phyloP scores from a whole-genome alignment of 352 stramenopile genomes.

The Pythium folliculosum region DNA sequence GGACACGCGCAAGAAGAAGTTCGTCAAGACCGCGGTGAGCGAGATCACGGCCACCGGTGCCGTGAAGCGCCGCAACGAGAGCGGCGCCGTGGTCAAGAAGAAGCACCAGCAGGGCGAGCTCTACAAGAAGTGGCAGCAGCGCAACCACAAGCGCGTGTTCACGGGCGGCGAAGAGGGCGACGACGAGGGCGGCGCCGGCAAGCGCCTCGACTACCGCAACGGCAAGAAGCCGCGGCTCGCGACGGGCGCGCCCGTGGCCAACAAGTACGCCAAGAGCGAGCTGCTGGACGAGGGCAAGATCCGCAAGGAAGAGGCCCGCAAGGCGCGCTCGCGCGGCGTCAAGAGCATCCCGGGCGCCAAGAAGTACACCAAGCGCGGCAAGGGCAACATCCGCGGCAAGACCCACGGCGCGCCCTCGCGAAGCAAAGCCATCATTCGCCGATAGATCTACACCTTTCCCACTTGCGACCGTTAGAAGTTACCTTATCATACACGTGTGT shows the following conservation, averaged over 20 bases:
- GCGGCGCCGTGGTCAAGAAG: slow-evolving; percentile 76
- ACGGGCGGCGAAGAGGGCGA: slow-evolving; percentile 74
- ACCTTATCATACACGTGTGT: slow-evolving; percentile 1
- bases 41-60: slow-evolving; percentile 85
- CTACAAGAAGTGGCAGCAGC: slow-evolving; percentile 95
- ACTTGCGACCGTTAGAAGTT: not conserved
- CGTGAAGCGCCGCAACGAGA: slow-evolving; percentile 87
- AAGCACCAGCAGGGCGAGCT: slow-evolving; percentile 90
- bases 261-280: slow-evolving; percentile 82
- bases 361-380: slow-evolving; percentile 54
- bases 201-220: slow-evolving; percentile 77
- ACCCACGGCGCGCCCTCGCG: slow-evolving; percentile 76
- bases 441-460: slow-evolving; percentile 19
- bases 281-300: slow-evolving; percentile 78
- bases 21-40: slow-evolving; percentile 91
- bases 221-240: slow-evolving; percentile 68
- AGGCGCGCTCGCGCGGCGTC: slow-evolving; percentile 76
- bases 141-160: slow-evolving; percentile 83
- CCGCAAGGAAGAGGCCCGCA: slow-evolving; percentile 85
- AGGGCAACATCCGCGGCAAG: slow-evolving; percentile 79
- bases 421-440: slow-evolving; percentile 79
- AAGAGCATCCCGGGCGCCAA: slow-evolving; percentile 51
- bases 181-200: slow-evolving; percentile 39
- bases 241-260: slow-evolving; percentile 48
- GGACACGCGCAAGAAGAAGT: slow-evolving; percentile 98